These are phyloP conservation scores for Saccharomycopsis fodiens DNA, from an alignment of 805 yeast genomes.

Conservation along the genomic window DNA sequence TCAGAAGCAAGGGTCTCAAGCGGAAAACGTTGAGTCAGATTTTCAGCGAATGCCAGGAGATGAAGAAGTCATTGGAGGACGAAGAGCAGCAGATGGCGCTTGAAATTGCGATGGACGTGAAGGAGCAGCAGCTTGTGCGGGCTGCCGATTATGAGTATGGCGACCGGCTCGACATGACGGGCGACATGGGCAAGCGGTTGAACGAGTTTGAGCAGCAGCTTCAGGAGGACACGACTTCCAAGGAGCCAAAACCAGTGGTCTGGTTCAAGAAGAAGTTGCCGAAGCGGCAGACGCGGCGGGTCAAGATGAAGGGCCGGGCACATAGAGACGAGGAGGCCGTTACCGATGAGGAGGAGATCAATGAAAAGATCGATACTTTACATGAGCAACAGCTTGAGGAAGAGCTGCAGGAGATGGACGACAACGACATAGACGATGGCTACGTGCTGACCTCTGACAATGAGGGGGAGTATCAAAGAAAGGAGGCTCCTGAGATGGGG, in stretches of 20 bases:
- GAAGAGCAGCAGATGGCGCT: slow-evolving; percentile 6
- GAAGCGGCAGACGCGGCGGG: slow-evolving; percentile 19
- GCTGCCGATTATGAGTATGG: slow-evolving; percentile 2
- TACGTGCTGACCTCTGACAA: background rate
- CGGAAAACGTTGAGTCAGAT: slow-evolving; percentile 10
- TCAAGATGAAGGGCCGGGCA: slow-evolving; percentile 15
- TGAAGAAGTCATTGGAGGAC: slow-evolving; percentile 5
- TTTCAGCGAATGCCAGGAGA: slow-evolving; percentile 10
- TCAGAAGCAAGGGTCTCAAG: slow-evolving; percentile 2
- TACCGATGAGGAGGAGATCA: slow-evolving; percentile 10
- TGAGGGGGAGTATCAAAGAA: background rate
- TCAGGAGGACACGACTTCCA: slow-evolving; percentile 1
- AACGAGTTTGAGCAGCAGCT: slow-evolving; percentile 18
- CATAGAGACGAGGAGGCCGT: slow-evolving; percentile 6
- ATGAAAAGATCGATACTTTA: slow-evolving; percentile 1
- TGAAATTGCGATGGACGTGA: slow-evolving; percentile 9
- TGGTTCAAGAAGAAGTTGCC: slow-evolving; percentile 15
- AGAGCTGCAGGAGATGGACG: background rate
- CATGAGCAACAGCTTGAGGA: slow-evolving; percentile 5
- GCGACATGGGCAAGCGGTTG: slow-evolving; percentile 17
- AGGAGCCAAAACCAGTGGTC: background rate
- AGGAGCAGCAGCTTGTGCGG: slow-evolving; percentile 5
- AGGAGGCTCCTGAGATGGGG: background rate
- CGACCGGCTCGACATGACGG: slow-evolving; percentile 13
- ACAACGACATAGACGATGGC: background rate